A percentile compares a stretch with the other conserved stretches of the same genome.
Evolutionary conservation across 1,139 yeast genomes (phyloP).

Genomic region (Nadsonia starkeyi-henricii): DNA sequence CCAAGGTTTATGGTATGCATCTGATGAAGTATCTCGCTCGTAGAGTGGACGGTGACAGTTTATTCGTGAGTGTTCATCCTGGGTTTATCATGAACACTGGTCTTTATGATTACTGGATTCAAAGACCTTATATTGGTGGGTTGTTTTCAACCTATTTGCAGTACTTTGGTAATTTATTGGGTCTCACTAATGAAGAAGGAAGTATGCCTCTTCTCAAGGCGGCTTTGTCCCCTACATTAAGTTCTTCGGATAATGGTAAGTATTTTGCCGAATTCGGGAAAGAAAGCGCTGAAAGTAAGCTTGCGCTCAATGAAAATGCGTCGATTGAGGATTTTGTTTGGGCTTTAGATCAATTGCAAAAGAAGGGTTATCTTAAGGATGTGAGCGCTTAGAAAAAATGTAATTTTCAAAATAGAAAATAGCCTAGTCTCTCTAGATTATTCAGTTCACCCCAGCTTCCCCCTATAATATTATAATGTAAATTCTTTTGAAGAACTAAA

Average conservation of each 20-base stretch:
- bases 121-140: slow-evolving; percentile 57
- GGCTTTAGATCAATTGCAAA: not conserved
- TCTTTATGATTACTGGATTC: slow-evolving; percentile 58
- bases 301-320: not conserved
- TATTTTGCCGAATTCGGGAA: not conserved
- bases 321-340: not conserved
- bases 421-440: too few relatives aligned
- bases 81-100: slow-evolving; percentile 77
- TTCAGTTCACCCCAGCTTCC: too few relatives aligned
- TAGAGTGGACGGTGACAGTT: slow-evolving; percentile 36
- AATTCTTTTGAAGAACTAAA: too few relatives aligned
- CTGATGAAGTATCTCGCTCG: slow-evolving; percentile 51
- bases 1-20: slow-evolving; percentile 73
- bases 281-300: not conserved
- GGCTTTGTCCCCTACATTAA: not conserved
- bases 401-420: too few relatives aligned
- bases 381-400: not conserved
- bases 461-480: too few relatives aligned
- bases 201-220: not conserved
- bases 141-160: not conserved
- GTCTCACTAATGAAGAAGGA: not conserved
- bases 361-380: not conserved
- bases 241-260: not conserved
- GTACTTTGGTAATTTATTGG: not conserved
- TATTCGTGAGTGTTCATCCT: slow-evolving; percentile 64